Evolutionary conservation across 371 early-diverging fungal genomes (phyloP), one percentile per base, ranked within the genome.

Genomic region (Mucor lusitanicus): DNA sequence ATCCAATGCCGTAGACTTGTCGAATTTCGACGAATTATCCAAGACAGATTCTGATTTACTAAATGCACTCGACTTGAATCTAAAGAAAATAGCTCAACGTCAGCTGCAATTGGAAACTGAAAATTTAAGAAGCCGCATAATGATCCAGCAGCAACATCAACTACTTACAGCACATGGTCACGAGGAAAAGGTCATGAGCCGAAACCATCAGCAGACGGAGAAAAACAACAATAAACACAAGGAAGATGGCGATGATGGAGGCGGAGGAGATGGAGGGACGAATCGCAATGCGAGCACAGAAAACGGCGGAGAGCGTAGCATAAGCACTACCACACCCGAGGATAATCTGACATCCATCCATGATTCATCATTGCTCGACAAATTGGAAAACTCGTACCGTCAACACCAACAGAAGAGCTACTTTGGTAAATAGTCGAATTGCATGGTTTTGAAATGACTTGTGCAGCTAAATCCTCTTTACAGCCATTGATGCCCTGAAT

Each of bases 61-160:
- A 25, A 64, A 50, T 21, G 23, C 67, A 25, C 60, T 78, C 46
- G 75, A 76, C n/a, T 39, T 55, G n/a, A 71, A 74, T 50, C 64
- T 81, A 17, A 75, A 74, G 55, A 72, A 72, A 25, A 74, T 81
- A 13, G 82, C 78, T 27, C 75, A 81, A 39, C 72, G 74, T 50
- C 79, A 78, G 62, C 61, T 78, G 21, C 71, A 69, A 54, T 54
- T 81, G 17, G 76, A 81, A 63, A 75, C 78, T 15, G 82, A 81
- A 54, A 78, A 76, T 63, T 67, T 81, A 30, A 67, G 82, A 62
- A 75, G 73, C 61, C 75, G 76, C 40, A 78, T 81, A 8, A 77
- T 77, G 56, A 75, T 78, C 25, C 79, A 77, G 48, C 82, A 81
- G 27, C 82, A 81, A 25, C 77, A 75, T 61, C 77, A 75, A 39